phyloP scores from a whole-genome alignment of 257 asterid species.

The Asclepias syriaca region DNA sequence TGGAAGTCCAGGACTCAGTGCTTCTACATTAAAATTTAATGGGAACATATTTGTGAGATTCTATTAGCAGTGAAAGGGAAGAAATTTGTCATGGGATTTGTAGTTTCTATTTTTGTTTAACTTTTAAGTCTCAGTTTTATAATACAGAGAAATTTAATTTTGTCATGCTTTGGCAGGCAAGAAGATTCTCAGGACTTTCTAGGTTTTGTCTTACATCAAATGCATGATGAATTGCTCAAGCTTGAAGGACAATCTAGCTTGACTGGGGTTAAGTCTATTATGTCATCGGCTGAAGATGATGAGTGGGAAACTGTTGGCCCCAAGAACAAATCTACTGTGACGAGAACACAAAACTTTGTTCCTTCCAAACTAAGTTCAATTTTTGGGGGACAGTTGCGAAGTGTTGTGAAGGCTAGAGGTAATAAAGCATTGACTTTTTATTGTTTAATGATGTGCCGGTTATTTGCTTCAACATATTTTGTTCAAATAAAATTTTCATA shows the following conservation, averaged over 20 bases:
- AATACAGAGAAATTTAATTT: slow-evolving; percentile 3
- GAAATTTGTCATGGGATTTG: not conserved
- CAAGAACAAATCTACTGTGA: slow-evolving; percentile 92
- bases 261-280: slow-evolving; percentile 53
- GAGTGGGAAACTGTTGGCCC: slow-evolving; percentile 99
- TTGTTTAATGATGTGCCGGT: not conserved
- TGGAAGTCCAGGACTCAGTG: not conserved
- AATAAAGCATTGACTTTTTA: slow-evolving; percentile 16
- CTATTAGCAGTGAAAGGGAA: too few species aligned
- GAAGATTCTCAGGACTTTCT: slow-evolving; percentile 97
- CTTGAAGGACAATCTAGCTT: slow-evolving; percentile 57
- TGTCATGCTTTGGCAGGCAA: slow-evolving; percentile 46
- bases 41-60: not conserved
- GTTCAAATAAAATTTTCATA: too few species aligned
- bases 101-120: not conserved
- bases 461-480: not conserved
- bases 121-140: not conserved
- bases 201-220: slow-evolving; percentile 76
- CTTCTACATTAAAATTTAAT: not conserved
- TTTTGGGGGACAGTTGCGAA: slow-evolving; percentile 78
- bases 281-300: slow-evolving; percentile 75
- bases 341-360: slow-evolving; percentile 69
- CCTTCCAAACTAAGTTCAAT: slow-evolving; percentile 76
- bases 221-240: slow-evolving; percentile 88
- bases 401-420: slow-evolving; percentile 85